A percentile compares a stretch with the other conserved stretches of the same genome.
Conservation (phyloP, 1,284 basidiomycete species). For the Ceratobasidium papillatum region DNA sequence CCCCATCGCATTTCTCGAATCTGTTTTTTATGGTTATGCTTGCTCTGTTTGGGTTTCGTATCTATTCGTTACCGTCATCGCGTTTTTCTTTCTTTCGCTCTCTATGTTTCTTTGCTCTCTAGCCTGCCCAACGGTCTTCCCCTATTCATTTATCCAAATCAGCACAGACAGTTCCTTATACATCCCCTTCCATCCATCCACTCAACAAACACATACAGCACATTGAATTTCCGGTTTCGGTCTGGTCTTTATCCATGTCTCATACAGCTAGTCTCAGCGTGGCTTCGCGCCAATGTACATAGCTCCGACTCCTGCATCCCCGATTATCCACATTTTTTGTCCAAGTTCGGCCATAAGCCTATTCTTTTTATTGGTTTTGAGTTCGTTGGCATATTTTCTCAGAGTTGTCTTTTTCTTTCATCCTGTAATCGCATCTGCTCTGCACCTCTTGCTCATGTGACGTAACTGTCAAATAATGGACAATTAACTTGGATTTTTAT, state of each 20-base stretch:
- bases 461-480: constrained; percentile 16
- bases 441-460: not conserved
- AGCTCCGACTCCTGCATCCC: constrained; percentile 9
- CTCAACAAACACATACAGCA: constrained; percentile 22
- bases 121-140: not conserved
- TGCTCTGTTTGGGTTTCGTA: constrained; percentile 10
- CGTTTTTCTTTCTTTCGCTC: constrained; percentile 28
- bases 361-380: not conserved
- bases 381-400: not conserved
- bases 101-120: constrained; percentile 27
- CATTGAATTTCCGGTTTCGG: not conserved
- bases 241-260: constrained; percentile 21
- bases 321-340: constrained; percentile 14
- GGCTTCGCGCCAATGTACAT: constrained; percentile 31
- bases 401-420: not conserved
- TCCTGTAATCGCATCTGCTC: constrained; percentile 28
- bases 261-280: constrained; percentile 9
- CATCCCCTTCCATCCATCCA: constrained; percentile 2
- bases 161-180: constrained; percentile 31
- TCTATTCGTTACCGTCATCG: constrained; percentile 23
- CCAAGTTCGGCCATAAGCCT: not conserved
- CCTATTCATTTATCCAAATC: not conserved
- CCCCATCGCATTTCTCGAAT: constrained; percentile 26
- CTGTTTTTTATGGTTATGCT: constrained; percentile 35
- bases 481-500: not conserved